A percentile compares a stretch with the other conserved stretches of the same genome.
These are phyloP conservation scores for Aspergillus biplanus DNA, from an alignment of 495 filamentous ascomycete genomes.

Conservation along the genomic window DNA sequence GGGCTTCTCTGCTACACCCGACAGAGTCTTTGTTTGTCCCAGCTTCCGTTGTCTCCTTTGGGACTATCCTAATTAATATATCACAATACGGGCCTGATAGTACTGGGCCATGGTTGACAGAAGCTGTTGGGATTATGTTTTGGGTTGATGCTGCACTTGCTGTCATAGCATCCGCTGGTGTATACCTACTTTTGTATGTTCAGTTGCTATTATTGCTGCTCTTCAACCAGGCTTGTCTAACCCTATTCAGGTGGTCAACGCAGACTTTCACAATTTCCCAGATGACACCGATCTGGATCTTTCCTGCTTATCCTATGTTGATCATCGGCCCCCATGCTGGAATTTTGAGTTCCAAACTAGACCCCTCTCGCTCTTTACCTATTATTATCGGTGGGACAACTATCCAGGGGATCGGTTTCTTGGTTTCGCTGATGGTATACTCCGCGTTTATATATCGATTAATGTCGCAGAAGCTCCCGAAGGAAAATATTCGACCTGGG, in stretches of 20 bases:
- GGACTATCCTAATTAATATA: slow-evolving; percentile 78
- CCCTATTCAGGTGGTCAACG: slow-evolving; percentile 61
- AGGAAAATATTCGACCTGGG: slow-evolving; percentile 73
- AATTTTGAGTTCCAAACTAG: slow-evolving; percentile 58
- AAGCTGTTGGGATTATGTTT: slow-evolving; percentile 65
- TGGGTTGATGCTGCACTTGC: slow-evolving; percentile 75
- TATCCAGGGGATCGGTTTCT: slow-evolving; percentile 81
- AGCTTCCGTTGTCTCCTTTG: slow-evolving; percentile 69
- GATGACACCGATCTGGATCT: slow-evolving; percentile 94
- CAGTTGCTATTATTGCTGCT: neutral
- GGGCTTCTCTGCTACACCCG: slow-evolving; percentile 73
- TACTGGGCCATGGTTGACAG: slow-evolving; percentile 68
- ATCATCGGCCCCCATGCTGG: slow-evolving; percentile 77
- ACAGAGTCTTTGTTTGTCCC: slow-evolving; percentile 82
- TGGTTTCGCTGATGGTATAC: slow-evolving; percentile 85
- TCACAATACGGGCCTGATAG: slow-evolving; percentile 74
- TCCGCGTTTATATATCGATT: slow-evolving; percentile 84
- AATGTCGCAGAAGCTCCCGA: slow-evolving; percentile 89
- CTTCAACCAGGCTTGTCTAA: slow-evolving; percentile 22
- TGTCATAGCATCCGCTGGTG: slow-evolving; percentile 62
- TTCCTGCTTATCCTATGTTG: slow-evolving; percentile 84
- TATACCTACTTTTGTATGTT: slow-evolving; percentile 70
- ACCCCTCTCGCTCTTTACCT: slow-evolving; percentile 53
- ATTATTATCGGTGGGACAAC: slow-evolving; percentile 73
- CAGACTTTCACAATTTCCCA: slow-evolving; percentile 78